Conservation (phyloP, 1,284 basidiomycete species). For the Anthracocystis walkeri region DNA sequence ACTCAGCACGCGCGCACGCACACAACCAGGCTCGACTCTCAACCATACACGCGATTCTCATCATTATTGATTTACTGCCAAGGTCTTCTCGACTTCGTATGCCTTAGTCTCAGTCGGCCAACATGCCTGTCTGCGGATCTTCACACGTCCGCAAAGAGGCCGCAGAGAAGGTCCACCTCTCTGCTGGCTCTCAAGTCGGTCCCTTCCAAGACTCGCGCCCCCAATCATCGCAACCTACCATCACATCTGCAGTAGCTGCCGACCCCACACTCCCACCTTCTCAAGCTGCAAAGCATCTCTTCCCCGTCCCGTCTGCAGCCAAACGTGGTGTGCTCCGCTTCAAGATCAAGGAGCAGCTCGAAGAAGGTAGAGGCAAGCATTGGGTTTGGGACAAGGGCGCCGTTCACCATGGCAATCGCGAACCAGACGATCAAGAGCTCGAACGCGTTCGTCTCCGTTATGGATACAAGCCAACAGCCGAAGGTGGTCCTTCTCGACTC, state of each 20-base stretch:
- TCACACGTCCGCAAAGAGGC: constrained; percentile 34
- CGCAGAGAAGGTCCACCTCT: constrained; percentile 40
- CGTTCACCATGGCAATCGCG: constrained; percentile 52
- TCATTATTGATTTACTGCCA: background rate
- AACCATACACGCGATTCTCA: background rate
- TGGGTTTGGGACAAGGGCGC: constrained; percentile 68
- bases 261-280: constrained; percentile 55
- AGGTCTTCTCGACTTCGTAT: background rate
- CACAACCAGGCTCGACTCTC: too few species aligned
- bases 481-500: constrained; percentile 62
- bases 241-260: constrained; percentile 65
- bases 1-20: background rate
- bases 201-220: constrained; percentile 40
- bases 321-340: constrained; percentile 57
- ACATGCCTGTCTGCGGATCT: constrained; percentile 47
- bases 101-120: background rate
- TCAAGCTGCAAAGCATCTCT: constrained; percentile 55
- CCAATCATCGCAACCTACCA: constrained; percentile 54
- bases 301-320: constrained; percentile 54
- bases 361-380: constrained; percentile 59
- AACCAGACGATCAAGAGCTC: constrained; percentile 63
- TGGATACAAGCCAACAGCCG: constrained; percentile 52
- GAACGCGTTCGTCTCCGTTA: constrained; percentile 53
- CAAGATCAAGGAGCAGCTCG: constrained; percentile 64
- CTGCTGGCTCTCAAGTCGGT: constrained; percentile 41